Evolutionary conservation across 768 basidiomycete genomes (phyloP).

Genomic region (Sporobolomyces pararoseus): DNA sequence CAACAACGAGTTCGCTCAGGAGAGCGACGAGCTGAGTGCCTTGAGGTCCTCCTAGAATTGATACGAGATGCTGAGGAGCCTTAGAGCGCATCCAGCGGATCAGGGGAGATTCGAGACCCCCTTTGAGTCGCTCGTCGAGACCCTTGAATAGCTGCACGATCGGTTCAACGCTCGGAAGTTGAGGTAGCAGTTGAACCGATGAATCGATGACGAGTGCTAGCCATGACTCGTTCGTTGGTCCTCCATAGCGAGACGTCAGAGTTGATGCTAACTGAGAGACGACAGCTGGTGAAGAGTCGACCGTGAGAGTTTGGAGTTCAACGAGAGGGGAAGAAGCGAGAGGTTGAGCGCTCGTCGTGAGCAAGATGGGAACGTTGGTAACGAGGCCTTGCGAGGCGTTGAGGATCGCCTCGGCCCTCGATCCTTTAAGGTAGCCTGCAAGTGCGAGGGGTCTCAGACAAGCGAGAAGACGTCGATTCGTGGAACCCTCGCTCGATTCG

Average conservation of each 20-base stretch:
- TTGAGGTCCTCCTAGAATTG: slow-evolving; percentile 8
- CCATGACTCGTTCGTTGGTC: slow-evolving; percentile 6
- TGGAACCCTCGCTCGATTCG: background rate
- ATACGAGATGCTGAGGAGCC: background rate
- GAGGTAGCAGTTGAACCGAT: slow-evolving; percentile 14
- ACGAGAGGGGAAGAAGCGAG: background rate
- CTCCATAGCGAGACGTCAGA: slow-evolving; percentile 7
- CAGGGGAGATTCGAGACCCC: slow-evolving; percentile 6
- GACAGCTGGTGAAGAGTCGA: slow-evolving; percentile 21
- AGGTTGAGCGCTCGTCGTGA: too few species aligned
- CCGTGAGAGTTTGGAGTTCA: slow-evolving; percentile 30
- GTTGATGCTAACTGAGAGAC: slow-evolving; percentile 15
- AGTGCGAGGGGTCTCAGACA: background rate
- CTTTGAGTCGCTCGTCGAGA: slow-evolving; percentile 15
- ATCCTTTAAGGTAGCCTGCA: slow-evolving; percentile 8
- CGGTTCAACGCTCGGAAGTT: background rate
- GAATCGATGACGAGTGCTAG: slow-evolving; percentile 13
- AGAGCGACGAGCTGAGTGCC: background rate
- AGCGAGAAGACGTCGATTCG: slow-evolving; percentile 7
- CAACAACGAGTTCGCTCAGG: slow-evolving; percentile 19
- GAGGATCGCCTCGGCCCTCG: background rate
- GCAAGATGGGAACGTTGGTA: background rate
- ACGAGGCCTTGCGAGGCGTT: background rate
- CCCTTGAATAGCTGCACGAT: slow-evolving; percentile 3
- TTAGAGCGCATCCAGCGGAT: slow-evolving; percentile 11